Evolutionary conservation across 441 rosid genomes (phyloP), one percentile per base, ranked within the genome.

Genomic region (Gossypium gossypioides): DNA sequence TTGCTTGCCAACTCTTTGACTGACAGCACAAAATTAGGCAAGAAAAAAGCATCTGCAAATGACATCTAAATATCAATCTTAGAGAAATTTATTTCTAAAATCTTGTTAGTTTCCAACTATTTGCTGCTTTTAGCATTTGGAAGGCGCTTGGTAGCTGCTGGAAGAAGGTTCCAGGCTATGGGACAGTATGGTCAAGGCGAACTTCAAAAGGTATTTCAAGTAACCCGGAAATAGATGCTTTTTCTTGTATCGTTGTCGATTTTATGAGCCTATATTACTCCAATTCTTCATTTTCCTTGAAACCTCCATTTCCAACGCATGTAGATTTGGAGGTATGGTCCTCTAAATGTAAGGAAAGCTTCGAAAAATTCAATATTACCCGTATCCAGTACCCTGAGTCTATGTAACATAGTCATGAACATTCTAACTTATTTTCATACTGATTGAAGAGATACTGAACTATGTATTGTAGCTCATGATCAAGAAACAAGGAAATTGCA

Each of bases 161-260:
- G 98, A 57, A 89, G 86, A 83, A 90, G 95, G 83, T 93, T 91
- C 79, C 89, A 84, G 51, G 79, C 90, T 55, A 91, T 90, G 95
- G 98, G 98, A 75, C 97, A 86, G 82, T 91, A 86, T 81, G 96
- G 97, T 76, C 83, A 88, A 80, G 98, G 98, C 65, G 98, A 93
- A 81, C 75, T 90, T 72, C 90, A 84, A 66, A 87, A 86, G 97
- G 98, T 93, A 85, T 52, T 32, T 72, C 65, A 24, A 21, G 44
- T 8, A 10, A 51, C 24, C 69, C 24, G 0, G 16, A 63, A 62
- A 0, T 72, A n/a, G 16, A 34, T 34, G 19, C 32, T 13, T 40
- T 32, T 12, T 6, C 19, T 56, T 13, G 46, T 52, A 51, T 25
- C 42, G 37, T 64, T 72, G 46, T 44, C 3, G 8, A 24, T 78